Percentiles rank a stretch among this genome's conserved stretches.
Conservation (phyloP, 2,329 filamentous ascomycete genomes). For the Talaromyces albobiverticillius region DNA sequence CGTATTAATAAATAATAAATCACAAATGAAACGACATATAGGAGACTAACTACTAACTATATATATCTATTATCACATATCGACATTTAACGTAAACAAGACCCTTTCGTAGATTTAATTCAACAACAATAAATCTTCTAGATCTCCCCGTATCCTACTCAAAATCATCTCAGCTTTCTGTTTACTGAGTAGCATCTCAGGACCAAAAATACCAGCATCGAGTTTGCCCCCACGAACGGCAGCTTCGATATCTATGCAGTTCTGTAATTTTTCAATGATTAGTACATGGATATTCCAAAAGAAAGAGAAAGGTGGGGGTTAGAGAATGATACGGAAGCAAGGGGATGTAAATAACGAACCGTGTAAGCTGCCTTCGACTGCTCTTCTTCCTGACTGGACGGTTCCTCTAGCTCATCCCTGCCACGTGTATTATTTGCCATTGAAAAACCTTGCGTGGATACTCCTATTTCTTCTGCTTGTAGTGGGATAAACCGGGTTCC, state of each 20-base stretch:
- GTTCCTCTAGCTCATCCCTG: neutral
- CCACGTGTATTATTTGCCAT: neutral
- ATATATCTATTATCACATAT: neutral
- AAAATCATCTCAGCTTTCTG: constrained; percentile 16
- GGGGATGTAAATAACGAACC: constrained; percentile 15
- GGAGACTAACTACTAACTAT: no score
- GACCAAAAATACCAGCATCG: constrained; percentile 54
- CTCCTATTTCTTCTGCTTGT: neutral
- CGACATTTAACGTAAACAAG: neutral
- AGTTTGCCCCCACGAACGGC: constrained; percentile 48
- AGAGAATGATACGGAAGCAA: no score
- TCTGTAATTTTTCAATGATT: constrained; percentile 30
- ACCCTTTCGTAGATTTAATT: neutral
- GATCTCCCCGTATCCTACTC: constrained; percentile 18
- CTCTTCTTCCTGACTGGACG: neutral
- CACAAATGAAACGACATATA: no score
- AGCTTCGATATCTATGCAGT: constrained; percentile 56
- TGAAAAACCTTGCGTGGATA: neutral
- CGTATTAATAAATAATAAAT: no score
- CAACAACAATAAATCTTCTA: constrained; percentile 2
- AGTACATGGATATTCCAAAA: constrained; percentile 11
- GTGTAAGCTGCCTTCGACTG: constrained; percentile 16
- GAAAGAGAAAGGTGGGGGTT: no score
- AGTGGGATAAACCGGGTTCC: neutral
- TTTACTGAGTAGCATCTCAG: constrained; percentile 26